phyloP scores from a whole-genome alignment of 1,284 basidiomycete genomes.

The Coriolopsis trogii region DNA sequence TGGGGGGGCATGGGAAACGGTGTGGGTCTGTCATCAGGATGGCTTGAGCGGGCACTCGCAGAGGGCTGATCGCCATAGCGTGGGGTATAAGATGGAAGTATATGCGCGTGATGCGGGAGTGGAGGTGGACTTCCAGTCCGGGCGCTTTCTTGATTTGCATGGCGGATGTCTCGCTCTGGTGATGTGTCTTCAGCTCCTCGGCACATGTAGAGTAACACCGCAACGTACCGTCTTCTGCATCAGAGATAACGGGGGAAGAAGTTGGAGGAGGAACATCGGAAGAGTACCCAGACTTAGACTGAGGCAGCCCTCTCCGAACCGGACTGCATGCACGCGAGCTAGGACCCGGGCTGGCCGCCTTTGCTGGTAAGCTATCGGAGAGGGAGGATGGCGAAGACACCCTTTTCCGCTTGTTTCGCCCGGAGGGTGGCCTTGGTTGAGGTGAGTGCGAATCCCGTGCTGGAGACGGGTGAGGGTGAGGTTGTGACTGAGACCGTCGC shows the following conservation, averaged over 20 bases:
- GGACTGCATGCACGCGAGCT: neutral
- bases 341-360: neutral
- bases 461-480: neutral
- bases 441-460: conserved; percentile 17
- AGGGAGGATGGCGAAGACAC: conserved; percentile 24
- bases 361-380: conserved; percentile 14
- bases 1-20: neutral
- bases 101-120: conserved; percentile 14
- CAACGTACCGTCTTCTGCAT: conserved; percentile 23
- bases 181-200: neutral
- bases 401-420: conserved; percentile 28
- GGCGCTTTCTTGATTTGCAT: neutral
- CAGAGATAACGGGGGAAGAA: conserved; percentile 13
- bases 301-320: neutral
- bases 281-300: conserved; percentile 11
- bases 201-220: too few relatives aligned
- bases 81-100: conserved; percentile 22
- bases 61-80: conserved; percentile 10
- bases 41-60: neutral
- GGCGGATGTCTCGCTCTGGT: conserved; percentile 7
- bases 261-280: conserved; percentile 12
- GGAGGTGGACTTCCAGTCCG: conserved; percentile 12
- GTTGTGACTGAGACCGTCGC: conserved; percentile 7
- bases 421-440: conserved; percentile 5
- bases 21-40: neutral